Base-by-base conservation (phyloP, 2,329 filamentous ascomycete species). In the Sarocladiaceae sp. region DNA sequence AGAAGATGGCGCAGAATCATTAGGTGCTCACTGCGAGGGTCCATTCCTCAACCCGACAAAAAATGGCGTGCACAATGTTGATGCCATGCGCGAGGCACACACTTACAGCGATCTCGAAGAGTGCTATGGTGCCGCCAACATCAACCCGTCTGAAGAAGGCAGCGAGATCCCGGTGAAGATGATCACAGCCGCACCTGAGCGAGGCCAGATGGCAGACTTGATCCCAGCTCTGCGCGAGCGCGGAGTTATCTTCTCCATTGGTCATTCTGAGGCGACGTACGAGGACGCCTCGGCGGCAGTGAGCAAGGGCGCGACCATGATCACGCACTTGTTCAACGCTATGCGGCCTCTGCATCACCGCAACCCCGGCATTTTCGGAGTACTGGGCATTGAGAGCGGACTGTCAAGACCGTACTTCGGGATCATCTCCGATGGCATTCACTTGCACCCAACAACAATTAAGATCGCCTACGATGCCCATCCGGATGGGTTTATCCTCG, bases 301-400 rank as follows among this genome's bases (percentile, higher is more conserved):
- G 3, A 70, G 69, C n/a, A 74, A 80, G 6, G 89, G 89, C 43
- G 87, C 86, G 2, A 85, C 78, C 40, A 95, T 94, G 87, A 85
- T 95, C 52, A 95, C 89, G 0, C 89, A 95, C 58, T 73, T 95
- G 2, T 95, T 95, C 77, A 95, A 95, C 61, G 89, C 89, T 20
- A 95, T 95, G 89, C 77, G 82, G 1, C 88, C 88, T 12, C 78
- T 95, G 42, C 87, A 93, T 62, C 88, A 96, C 70, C 84, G 90
- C 47, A 89, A 95, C 63, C 89, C 90, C 0, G 89, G 89, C 29
- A 81, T 95, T 54, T 95, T 95, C 59, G 90, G 90, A 21, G 79
- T 94, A 1, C 69, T 96, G 12, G 88, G 89, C 48, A 76, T 77
- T 49, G 75, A 75, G 7, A 76, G 83, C 54, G 71, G 63, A 48